phyloP scores from a whole-genome alignment of 768 basidiomycete species.

The Albatrellus ellisii region DNA sequence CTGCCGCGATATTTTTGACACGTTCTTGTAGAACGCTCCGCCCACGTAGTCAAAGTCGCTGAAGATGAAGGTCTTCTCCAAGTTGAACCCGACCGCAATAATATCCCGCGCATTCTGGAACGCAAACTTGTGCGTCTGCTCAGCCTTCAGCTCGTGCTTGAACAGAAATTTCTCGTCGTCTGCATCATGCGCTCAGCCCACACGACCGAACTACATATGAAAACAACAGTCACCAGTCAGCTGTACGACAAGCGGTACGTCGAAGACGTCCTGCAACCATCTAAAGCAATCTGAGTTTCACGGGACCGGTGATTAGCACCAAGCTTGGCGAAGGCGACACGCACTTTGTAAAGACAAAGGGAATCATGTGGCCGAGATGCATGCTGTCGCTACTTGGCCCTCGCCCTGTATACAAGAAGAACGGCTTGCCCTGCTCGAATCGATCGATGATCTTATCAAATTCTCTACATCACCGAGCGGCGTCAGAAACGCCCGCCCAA shows the following conservation, averaged over 20 bases:
- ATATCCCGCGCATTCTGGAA: constrained; percentile 88
- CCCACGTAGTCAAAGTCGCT: constrained; percentile 85
- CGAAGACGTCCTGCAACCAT: constrained; percentile 95
- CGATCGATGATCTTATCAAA: constrained; percentile 89
- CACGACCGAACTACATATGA: not conserved
- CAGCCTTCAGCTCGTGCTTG: constrained; percentile 86
- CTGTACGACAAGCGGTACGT: constrained; percentile 90
- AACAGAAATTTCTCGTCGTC: constrained; percentile 99
- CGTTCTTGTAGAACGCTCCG: constrained; percentile 88
- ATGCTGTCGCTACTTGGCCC: constrained; percentile 95
- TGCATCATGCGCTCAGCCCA: constrained; percentile 16
- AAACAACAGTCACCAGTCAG: constrained; percentile 58
- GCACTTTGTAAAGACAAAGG: constrained; percentile 94
- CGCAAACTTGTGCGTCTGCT: constrained; percentile 75
- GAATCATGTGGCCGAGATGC: constrained; percentile 97
- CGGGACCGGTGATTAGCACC: no score
- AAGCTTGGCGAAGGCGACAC: constrained; percentile 22
- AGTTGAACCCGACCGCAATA: constrained; percentile 89
- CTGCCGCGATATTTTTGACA: constrained; percentile 83
- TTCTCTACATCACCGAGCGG: constrained; percentile 38
- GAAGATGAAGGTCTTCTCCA: constrained; percentile 94
- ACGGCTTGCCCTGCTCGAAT: constrained; percentile 94
- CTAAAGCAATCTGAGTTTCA: constrained; percentile 25
- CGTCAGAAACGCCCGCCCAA: not conserved
- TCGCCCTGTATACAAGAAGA: constrained; percentile 95